Evolutionary conservation across 352 stramenopile species (phyloP), one percentile per base, ranked within the genome.

Genomic region (Pythium folliculosum): DNA sequence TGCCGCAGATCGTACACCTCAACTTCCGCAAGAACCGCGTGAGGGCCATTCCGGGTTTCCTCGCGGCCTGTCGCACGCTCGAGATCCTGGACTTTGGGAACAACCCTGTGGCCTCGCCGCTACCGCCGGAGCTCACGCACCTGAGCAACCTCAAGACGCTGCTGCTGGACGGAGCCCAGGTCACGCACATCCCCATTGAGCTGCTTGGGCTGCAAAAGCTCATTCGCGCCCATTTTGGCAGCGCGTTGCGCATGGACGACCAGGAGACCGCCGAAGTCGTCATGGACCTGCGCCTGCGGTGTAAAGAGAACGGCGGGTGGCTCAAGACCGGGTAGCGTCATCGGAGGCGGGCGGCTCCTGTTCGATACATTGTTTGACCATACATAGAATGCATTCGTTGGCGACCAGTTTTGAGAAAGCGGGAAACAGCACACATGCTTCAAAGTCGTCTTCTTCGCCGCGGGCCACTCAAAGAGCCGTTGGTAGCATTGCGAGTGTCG

Each of bases 81-180:
- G 80, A 92, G 65, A 92, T 91, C 25, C 60, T 96, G 23, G 85
- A 94, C 32, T 70, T 92, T 17, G 84, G 83, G 35, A 52, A 62
- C 22, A 96, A 96, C 60, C 78, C 83, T 23, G 74, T 94, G 27
- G 30, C 43, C 1, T 67, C 76, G 16, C 67, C 77, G 19, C 56
- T 91, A 5, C 84, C 86, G 6, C 55, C 58, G 2, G 70, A 79
- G 23, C 63, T 92, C 9, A 71, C 73, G 6, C 69, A 72, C 30
- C 67, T 95, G 40, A 62, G 51, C 6, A 77, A 81, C 23, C 63
- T 95, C 50, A 81, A 87, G 47, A 92, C 86, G 10, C 74, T 95
- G 19, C 69, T 94, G 22, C 60, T 95, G 12, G 81, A 91, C 52
- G 72, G 71, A 38, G 77, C 78, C 9, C 60, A 65, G 5, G 60